A percentile compares a stretch with the other conserved stretches of the same genome.
Conservation (phyloP, 495 filamentous ascomycete genomes). For the Penicillium desertorum region DNA sequence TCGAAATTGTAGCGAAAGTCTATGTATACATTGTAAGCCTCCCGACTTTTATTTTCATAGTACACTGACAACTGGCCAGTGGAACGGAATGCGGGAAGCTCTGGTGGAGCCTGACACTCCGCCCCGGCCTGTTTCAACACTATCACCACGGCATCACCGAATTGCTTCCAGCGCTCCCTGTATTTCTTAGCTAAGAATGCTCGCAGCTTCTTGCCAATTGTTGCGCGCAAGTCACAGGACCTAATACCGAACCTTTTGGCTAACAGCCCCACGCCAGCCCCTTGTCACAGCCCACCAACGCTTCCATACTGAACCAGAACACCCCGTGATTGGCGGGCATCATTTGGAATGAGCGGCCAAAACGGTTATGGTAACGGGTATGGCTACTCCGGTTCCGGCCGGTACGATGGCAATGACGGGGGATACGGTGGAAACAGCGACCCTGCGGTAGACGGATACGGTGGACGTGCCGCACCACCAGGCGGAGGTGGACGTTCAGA, state of each 20-base stretch:
- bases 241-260: slow-evolving; percentile 9
- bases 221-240: slow-evolving; percentile 21
- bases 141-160: slow-evolving; percentile 9
- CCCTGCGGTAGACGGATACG: slow-evolving; percentile 38
- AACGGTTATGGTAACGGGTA: slow-evolving; percentile 46
- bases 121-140: slow-evolving; percentile 16
- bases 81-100: slow-evolving; percentile 30
- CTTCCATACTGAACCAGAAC: slow-evolving; percentile 8
- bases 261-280: slow-evolving; percentile 19
- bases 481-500: slow-evolving; percentile 29
- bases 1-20: neutral
- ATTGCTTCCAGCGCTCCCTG: slow-evolving; percentile 8
- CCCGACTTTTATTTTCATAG: neutral
- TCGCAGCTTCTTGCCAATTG: slow-evolving; percentile 8
- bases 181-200: slow-evolving; percentile 23
- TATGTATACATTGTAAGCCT: neutral
- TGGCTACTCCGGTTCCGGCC: slow-evolving; percentile 44
- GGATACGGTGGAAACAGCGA: slow-evolving; percentile 32
- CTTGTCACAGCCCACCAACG: slow-evolving; percentile 25
- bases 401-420: slow-evolving; percentile 41
- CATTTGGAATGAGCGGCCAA: slow-evolving; percentile 45
- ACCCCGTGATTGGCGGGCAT: slow-evolving; percentile 6
- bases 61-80: slow-evolving; percentile 8
- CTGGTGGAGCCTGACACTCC: slow-evolving; percentile 27
- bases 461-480: slow-evolving; percentile 23